Conservation (phyloP, 2,329 filamentous ascomycete genomes). For the Boeremia exigua region DNA sequence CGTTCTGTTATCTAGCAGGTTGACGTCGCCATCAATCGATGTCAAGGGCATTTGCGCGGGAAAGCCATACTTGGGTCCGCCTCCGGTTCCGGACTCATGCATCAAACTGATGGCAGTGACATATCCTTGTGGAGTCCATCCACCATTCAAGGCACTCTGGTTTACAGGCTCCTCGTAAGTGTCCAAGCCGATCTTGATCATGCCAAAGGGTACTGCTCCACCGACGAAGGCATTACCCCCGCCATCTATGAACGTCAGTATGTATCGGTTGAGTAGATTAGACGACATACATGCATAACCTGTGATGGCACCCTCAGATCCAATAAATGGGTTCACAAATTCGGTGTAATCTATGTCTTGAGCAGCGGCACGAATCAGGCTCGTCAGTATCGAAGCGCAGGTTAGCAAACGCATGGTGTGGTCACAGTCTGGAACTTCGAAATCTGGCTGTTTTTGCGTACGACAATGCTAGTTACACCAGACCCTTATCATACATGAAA, state of each 20-base stretch:
- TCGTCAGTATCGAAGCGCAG: neutral
- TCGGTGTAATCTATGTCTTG: conserved; percentile 40
- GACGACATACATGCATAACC: conserved; percentile 44
- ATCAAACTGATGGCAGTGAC: conserved; percentile 50
- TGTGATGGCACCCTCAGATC: conserved; percentile 53
- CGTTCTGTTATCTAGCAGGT: conserved; percentile 52
- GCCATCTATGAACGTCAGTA: conserved; percentile 36
- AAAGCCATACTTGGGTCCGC: conserved; percentile 50
- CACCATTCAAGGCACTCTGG: conserved; percentile 48
- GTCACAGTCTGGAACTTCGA: neutral
- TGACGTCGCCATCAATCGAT: conserved; percentile 48
- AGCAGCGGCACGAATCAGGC: conserved; percentile 2
- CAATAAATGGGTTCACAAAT: conserved; percentile 56
- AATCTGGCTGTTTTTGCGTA: neutral
- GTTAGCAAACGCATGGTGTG: neutral
- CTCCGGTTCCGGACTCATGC: conserved; percentile 48
- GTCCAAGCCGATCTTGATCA: conserved; percentile 51
- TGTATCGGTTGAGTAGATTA: neutral
- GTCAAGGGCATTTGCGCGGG: conserved; percentile 51
- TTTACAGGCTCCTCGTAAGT: conserved; percentile 46
- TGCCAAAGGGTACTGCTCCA: conserved; percentile 47
- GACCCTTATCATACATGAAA: neutral
- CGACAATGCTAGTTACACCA: neutral
- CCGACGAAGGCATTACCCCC: conserved; percentile 51
- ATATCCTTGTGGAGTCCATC: conserved; percentile 49